Conservation (phyloP, 2,329 filamentous ascomycete species). For the Lachnellula subtilissima region DNA sequence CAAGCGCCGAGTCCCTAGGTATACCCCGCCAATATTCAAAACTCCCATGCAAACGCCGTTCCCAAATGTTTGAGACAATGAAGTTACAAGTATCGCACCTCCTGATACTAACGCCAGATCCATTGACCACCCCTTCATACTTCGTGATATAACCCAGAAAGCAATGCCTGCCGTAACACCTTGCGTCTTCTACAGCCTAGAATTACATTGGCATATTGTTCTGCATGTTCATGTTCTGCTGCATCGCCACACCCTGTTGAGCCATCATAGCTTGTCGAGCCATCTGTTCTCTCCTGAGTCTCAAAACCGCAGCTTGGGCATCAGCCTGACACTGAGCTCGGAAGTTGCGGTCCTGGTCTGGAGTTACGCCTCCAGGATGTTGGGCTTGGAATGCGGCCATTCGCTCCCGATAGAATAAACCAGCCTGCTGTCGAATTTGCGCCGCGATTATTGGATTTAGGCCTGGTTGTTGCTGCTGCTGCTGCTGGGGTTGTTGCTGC, state of each 20-base stretch:
- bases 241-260: not conserved
- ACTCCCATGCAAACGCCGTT: too few species aligned
- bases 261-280: not conserved
- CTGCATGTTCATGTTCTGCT: not conserved
- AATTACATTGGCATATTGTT: not conserved
- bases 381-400: constrained; percentile 10
- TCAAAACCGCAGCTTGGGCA: not conserved
- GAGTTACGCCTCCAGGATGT: constrained; percentile 5
- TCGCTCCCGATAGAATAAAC: constrained; percentile 27
- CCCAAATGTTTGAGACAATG: too few species aligned
- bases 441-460: not conserved
- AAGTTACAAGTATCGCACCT: too few species aligned
- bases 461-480: constrained; percentile 20
- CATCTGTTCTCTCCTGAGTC: not conserved
- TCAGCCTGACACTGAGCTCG: constrained; percentile 1
- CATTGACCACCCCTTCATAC: too few species aligned
- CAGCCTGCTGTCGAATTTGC: constrained; percentile 19
- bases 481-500: constrained; percentile 12
- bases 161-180: too few species aligned
- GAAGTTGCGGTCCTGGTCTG: not conserved
- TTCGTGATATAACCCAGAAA: too few species aligned
- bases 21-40: too few species aligned
- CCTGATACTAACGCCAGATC: too few species aligned
- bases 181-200: too few species aligned
- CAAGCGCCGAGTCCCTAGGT: too few species aligned